Base-by-base conservation (phyloP, 306 rosid species). In the Potentilla sterilis region DNA sequence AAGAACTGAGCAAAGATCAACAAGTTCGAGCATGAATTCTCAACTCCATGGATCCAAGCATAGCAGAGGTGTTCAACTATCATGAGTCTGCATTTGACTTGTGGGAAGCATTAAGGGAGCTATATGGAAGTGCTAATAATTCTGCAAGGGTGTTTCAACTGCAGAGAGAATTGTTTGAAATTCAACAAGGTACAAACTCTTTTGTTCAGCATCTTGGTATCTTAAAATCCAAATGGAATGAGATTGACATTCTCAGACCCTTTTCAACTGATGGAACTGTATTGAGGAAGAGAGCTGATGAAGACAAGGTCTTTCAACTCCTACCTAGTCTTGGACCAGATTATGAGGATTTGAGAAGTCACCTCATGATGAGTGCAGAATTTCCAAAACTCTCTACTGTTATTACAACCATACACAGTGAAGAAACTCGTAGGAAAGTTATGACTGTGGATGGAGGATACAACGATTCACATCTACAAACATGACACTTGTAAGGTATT, bases 341-440 rank as follows among this genome's bases (percentile, higher is more conserved):
- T 16, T 64, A 64, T 37, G 47, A 64, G 18, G 69, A 64, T 38
- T 10, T 64, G 14, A n/a, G 32, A 8, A 35, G 47, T 2, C 47
- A 64, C 46, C 41, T 64, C 37, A 41, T 64, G 24, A 37, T 64
- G 69, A 64, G 41, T 42, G n/a, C 28, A 15, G 69, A 64, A 19
- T 42, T 64, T 37, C 47, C 47, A 15, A 35, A n/a, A 5, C 41
- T 64, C n/a, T 6, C 14, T 4, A 64, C 24, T 16, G 69, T 64
- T 2, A 35, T 24, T 35, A 42, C 46, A 0, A 12, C 9, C 0
- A 44, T 68, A n/a, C 73, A 68, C 13, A 34, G 6, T 10, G 55
- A 68, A 68, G 55, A 68, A 68, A 49, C 38, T n/a, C 46, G 55
- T 38, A 68, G 73, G 55, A 68, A 44, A 68, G 55, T 68, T 38